A percentile compares a stretch with the other conserved stretches of the same genome.
phyloP scores from a whole-genome alignment of 164 flowering plant genomes.

The Amborella trichopoda region DNA sequence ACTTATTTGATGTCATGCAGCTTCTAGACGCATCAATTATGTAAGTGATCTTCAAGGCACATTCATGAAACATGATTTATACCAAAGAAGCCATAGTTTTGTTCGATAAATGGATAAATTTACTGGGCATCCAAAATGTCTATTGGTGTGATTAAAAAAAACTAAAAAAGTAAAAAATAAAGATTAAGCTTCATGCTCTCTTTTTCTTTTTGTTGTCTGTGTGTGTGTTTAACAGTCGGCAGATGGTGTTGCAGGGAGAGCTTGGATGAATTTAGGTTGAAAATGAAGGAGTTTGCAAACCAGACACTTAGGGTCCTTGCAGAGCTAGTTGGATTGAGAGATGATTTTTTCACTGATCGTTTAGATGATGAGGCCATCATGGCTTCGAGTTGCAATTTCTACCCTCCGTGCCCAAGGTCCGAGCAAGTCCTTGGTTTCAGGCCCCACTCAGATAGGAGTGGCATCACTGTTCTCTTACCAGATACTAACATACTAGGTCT shows the following conservation, averaged over 20 bases:
- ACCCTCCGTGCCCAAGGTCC: constrained; percentile 21
- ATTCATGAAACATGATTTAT: no score
- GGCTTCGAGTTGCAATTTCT: constrained; percentile 15
- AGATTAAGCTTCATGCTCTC: no score
- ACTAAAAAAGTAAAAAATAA: no score
- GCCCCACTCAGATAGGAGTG: constrained; percentile 22
- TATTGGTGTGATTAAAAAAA: no score
- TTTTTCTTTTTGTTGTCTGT: background rate
- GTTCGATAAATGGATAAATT: no score
- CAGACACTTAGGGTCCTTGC: constrained; percentile 19
- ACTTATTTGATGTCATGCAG: no score
- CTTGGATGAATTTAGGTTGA: constrained; percentile 15
- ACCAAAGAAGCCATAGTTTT: no score
- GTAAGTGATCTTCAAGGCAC: no score
- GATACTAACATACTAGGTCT: constrained; percentile 26
- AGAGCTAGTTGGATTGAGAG: constrained; percentile 18
- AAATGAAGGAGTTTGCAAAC: constrained; percentile 6
- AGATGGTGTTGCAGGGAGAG: constrained; percentile 11
- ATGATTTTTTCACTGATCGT: constrained; percentile 12
- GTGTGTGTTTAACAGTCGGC: background rate
- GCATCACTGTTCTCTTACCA: constrained; percentile 16
- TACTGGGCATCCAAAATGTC: no score
- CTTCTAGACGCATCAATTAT: no score
- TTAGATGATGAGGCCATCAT: constrained; percentile 9
- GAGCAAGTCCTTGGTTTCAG: constrained; percentile 24